Base-by-base conservation (phyloP, 1,284 basidiomycete species). In the Fomitopsis schrenkii region DNA sequence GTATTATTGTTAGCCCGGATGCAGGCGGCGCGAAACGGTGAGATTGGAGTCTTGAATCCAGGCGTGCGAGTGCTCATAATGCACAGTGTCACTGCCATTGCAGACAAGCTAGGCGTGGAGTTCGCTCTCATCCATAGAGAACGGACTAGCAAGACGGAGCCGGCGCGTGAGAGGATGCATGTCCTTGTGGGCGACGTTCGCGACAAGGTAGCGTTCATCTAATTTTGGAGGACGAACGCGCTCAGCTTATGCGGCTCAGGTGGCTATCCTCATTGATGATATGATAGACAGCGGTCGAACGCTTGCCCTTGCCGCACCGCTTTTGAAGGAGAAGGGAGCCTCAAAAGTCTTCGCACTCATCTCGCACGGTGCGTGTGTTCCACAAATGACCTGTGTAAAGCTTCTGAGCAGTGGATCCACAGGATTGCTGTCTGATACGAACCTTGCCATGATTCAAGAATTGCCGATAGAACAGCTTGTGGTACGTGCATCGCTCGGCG, bases 211-310 rank as follows among this genome's bases (percentile, higher is more conserved):
- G 10, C 42, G n/a, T 1, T 41, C 63, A 33, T 40, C 26, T 17
- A 15, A 46, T 19, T 4, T 19, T 2, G 15, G 17, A 19, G n/a
- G n/a, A n/a, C 46, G 14, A 46, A 35, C 57, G 33, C 40, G 38
- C 19, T 42, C 45, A 19, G n/a, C 30, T 44, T 30, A 45, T 22
- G 35, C 45, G 41, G 30, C 40, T 26, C 55, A 93, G 91, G 83
- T 92, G 57, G 95, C 94, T 35, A 97, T 99, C 70, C 81, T 99
- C 55, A 91, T 99, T 35, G 97, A 99, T 75, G 97, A 99, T 74
- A 98, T 99, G 95, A 91, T 98, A 72, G 97, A 99, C 75, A 95
- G 94, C 5, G 97, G 96, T 2, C 84, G 83, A 62, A 99, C 97
- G 1, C 83, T 99, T 28, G 80, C 87, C 12, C 80, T 98, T 17